These are phyloP conservation scores for Tuber aestivum DNA, from an alignment of 495 filamentous ascomycete genomes.

Conservation along the genomic window DNA sequence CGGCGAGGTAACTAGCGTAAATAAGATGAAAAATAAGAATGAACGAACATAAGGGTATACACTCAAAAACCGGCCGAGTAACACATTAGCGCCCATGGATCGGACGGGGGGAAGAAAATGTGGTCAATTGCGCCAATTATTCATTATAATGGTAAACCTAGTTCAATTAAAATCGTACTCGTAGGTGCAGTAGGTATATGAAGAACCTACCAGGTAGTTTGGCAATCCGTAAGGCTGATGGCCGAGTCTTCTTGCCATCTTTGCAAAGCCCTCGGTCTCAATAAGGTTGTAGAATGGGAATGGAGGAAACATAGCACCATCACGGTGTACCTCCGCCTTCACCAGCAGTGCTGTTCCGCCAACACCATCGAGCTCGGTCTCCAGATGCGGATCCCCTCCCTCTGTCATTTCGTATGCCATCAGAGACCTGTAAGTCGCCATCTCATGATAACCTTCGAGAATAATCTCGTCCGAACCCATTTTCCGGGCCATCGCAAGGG, in stretches of 20 bases:
- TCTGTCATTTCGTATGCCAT: constrained; percentile 79
- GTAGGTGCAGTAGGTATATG: constrained; percentile 6
- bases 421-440: constrained; percentile 81
- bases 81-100: not conserved
- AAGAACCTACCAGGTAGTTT: constrained; percentile 79
- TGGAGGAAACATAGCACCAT: constrained; percentile 96
- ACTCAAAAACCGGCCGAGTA: constrained; percentile 29
- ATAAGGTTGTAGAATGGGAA: constrained; percentile 96
- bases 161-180: constrained; percentile 2
- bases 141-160: constrained; percentile 44
- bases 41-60: constrained; percentile 8
- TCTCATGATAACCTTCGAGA: constrained; percentile 84
- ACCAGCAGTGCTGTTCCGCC: constrained; percentile 90
- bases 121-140: constrained; percentile 17
- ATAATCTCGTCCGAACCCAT: constrained; percentile 89
- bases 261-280: constrained; percentile 96
- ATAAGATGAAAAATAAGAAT: constrained; percentile 9
- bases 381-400: constrained; percentile 53
- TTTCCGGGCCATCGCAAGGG: constrained; percentile 62
- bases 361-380: constrained; percentile 79
- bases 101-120: constrained; percentile 7
- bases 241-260: constrained; percentile 85
- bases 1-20: constrained; percentile 1
- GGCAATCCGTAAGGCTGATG: constrained; percentile 80
- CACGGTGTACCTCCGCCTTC: constrained; percentile 93